A percentile compares a stretch with the other conserved stretches of the same genome.
These are phyloP conservation scores for Apiospora kogelbergensis DNA, from an alignment of 2,329 filamentous ascomycete species.

Conservation along the genomic window DNA sequence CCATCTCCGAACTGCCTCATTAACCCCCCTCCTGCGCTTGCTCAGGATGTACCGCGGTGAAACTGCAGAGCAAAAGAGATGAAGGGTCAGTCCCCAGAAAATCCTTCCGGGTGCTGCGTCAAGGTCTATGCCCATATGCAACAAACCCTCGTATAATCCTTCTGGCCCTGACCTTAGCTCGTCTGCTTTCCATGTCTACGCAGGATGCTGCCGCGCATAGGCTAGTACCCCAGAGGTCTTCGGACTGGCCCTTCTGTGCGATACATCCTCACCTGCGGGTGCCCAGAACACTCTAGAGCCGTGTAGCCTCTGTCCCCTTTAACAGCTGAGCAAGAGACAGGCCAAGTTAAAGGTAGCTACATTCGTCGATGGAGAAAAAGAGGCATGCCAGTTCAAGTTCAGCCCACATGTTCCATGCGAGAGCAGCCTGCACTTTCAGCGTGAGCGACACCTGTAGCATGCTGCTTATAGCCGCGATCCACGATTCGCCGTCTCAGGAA, in stretches of 20 bases:
- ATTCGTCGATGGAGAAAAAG: neutral
- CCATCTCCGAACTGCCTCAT: neutral
- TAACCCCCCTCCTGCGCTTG: neutral
- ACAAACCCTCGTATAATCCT: neutral
- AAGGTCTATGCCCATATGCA: no score
- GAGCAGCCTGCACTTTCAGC: neutral
- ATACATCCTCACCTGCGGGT: neutral
- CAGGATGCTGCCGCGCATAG: neutral
- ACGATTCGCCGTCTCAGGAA: neutral
- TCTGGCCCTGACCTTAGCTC: no score
- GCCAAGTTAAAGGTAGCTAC: neutral
- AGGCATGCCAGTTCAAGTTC: neutral
- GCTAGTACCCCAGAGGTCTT: neutral
- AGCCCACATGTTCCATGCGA: neutral
- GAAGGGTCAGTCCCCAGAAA: neutral
- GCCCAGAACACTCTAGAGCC: neutral
- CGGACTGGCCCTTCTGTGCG: neutral
- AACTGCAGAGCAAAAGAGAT: neutral
- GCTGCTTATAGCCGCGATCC: neutral
- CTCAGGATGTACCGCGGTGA: neutral
- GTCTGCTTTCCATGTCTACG: neutral
- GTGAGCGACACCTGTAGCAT: no score
- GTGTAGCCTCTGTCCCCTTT: neutral
- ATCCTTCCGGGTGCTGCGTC: neutral
- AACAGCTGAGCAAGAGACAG: neutral